Conservation (phyloP, 352 stramenopile genomes). For the Pythium sp. region DNA sequence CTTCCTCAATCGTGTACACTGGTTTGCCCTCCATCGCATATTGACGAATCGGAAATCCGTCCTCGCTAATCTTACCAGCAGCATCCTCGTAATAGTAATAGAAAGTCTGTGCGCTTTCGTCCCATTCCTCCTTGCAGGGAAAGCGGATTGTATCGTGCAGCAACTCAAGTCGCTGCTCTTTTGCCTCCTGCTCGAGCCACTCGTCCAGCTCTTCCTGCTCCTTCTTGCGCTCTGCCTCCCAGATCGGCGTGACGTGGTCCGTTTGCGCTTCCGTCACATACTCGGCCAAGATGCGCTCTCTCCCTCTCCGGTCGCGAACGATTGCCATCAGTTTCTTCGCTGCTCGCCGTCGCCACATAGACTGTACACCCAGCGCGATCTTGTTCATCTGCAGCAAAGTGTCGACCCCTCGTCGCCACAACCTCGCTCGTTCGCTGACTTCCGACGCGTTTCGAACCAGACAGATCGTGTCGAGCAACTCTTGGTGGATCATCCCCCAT, state of each 20-base stretch:
- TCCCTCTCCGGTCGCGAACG: conserved; percentile 22
- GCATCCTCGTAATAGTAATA: conserved; percentile 34
- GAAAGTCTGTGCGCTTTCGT: conserved; percentile 38
- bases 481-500: conserved; percentile 11
- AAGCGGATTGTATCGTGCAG: conserved; percentile 45
- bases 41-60: background rate
- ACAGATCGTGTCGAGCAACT: conserved; percentile 18
- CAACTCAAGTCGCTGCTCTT: conserved; percentile 29
- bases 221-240: conserved; percentile 55
- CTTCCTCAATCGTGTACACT: conserved; percentile 63
- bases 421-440: conserved; percentile 23
- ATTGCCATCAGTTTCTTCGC: conserved; percentile 36
- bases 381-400: conserved; percentile 35
- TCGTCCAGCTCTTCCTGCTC: conserved; percentile 50
- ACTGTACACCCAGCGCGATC: conserved; percentile 39
- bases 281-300: conserved; percentile 18
- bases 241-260: conserved; percentile 64
- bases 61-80: background rate
- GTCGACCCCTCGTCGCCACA: conserved; percentile 29
- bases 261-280: conserved; percentile 58
- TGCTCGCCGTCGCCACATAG: conserved; percentile 48
- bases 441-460: conserved; percentile 1
- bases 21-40: conserved; percentile 35
- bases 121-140: conserved; percentile 60
- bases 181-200: conserved; percentile 34